Evolutionary conservation across 176 grass and related monocot species (phyloP).

Genomic region (Puya raimondii): DNA sequence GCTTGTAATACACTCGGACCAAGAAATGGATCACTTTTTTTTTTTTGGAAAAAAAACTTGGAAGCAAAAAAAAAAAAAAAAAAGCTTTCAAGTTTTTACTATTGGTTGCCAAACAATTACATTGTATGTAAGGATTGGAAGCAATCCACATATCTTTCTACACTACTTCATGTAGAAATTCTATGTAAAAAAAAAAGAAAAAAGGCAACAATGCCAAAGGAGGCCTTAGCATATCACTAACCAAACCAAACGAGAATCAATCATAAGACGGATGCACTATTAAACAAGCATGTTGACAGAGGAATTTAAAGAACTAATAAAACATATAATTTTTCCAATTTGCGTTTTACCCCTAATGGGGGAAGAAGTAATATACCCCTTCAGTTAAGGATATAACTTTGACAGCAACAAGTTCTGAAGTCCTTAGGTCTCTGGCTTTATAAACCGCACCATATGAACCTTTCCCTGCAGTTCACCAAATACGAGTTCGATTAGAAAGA

Average conservation of each 20-base stretch:
- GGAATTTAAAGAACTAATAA: not conserved
- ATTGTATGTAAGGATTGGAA: no score
- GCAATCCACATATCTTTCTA: not conserved
- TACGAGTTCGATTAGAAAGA: conserved; percentile 12
- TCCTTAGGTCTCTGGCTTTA: conserved; percentile 95
- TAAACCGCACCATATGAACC: conserved; percentile 99
- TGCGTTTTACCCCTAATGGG: not conserved
- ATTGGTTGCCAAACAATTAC: no score
- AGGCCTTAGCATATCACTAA: not conserved
- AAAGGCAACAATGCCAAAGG: not conserved
- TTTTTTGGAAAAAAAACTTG: no score
- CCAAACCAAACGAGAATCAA: not conserved
- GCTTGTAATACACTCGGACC: no score
- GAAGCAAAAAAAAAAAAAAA: no score
- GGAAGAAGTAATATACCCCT: conserved; percentile 48
- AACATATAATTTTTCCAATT: not conserved
- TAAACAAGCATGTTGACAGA: not conserved
- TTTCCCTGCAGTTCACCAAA: conserved; percentile 59
- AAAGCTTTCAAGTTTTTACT: no score
- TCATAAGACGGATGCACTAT: not conserved
- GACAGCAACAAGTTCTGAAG: conserved; percentile 93
- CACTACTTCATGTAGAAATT: no score
- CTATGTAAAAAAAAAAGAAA: not conserved
- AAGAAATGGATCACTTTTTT: no score
- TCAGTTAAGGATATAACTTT: conserved; percentile 98